phyloP scores from a whole-genome alignment of 2,329 filamentous ascomycete species.

The Cryphonectria japonica region DNA sequence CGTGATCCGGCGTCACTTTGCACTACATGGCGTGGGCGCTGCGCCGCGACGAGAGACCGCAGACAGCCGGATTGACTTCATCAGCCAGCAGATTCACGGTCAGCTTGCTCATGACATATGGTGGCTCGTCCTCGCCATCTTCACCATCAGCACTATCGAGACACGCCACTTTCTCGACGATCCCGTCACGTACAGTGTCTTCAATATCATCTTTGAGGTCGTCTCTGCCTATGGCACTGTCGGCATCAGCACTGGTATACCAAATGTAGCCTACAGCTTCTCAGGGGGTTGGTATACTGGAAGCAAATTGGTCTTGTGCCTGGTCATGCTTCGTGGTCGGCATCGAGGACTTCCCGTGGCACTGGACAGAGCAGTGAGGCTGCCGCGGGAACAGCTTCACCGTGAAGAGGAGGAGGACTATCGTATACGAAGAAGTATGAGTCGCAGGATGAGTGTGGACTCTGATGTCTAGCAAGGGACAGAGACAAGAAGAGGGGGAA shows the following conservation, averaged over 20 bases:
- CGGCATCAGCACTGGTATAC: constrained; percentile 59
- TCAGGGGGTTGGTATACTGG: constrained; percentile 56
- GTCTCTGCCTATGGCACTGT: constrained; percentile 63
- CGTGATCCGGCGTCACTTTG: constrained; percentile 44
- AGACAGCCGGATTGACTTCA: constrained; percentile 51
- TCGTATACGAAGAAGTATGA: constrained; percentile 43
- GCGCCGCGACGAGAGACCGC: constrained; percentile 31
- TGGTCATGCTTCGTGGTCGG: constrained; percentile 59
- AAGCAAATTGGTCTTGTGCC: constrained; percentile 60
- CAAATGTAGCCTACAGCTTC: constrained; percentile 57
- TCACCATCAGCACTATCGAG: constrained; percentile 64
- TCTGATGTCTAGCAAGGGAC: neutral
- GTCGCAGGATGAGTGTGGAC: constrained; percentile 36
- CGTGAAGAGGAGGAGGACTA: constrained; percentile 47
- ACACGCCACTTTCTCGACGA: constrained; percentile 56
- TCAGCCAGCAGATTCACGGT: constrained; percentile 59
- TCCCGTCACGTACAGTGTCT: constrained; percentile 58
- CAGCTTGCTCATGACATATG: constrained; percentile 68
- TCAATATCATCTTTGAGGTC: constrained; percentile 62
- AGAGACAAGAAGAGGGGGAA: too few species aligned
- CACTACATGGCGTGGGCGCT: constrained; percentile 51
- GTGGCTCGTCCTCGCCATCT: constrained; percentile 63
- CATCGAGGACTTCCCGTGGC: constrained; percentile 60
- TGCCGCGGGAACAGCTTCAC: constrained; percentile 43
- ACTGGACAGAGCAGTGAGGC: constrained; percentile 55